A percentile compares a stretch with the other conserved stretches of the same genome.
These are phyloP conservation scores for Claviceps fusiformis DNA, from an alignment of 2,329 filamentous ascomycete species.

Conservation along the genomic window DNA sequence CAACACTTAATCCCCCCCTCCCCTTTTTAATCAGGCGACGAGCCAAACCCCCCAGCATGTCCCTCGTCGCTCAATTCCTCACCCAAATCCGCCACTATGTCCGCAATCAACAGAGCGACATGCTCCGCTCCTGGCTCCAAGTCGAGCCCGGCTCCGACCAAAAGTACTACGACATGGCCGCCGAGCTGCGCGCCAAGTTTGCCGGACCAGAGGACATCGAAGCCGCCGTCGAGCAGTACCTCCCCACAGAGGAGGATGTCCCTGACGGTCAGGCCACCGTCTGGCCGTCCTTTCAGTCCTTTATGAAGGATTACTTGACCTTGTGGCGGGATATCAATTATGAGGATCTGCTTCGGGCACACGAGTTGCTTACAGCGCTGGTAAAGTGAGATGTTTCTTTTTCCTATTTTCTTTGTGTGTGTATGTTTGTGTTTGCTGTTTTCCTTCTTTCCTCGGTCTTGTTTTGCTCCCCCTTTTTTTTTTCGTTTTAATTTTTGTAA, in stretches of 20 bases:
- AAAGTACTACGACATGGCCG: slow-evolving; percentile 53
- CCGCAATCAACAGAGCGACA: slow-evolving; percentile 46
- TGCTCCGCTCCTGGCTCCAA: slow-evolving; percentile 56
- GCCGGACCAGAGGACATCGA: slow-evolving; percentile 39
- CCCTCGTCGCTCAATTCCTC: slow-evolving; percentile 56
- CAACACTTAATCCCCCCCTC: background rate
- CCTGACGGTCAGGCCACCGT: slow-evolving; percentile 49
- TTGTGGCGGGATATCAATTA: slow-evolving; percentile 74
- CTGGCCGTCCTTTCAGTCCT: slow-evolving; percentile 66
- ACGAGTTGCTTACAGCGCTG: slow-evolving; percentile 59
- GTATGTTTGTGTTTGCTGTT: background rate
- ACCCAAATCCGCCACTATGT: slow-evolving; percentile 43
- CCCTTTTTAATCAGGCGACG: slow-evolving; percentile 3
- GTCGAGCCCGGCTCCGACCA: slow-evolving; percentile 59
- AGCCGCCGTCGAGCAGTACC: slow-evolving; percentile 45
- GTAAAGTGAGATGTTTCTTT: slow-evolving; percentile 48
- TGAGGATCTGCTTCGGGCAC: slow-evolving; percentile 59
- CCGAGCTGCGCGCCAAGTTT: slow-evolving; percentile 51
- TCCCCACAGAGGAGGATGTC: slow-evolving; percentile 52
- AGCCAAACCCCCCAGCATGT: slow-evolving; percentile 32
- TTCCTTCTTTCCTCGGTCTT: background rate
- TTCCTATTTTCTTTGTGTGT: background rate
- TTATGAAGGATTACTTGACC: slow-evolving; percentile 67
- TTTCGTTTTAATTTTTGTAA: background rate
- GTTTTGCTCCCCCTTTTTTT: background rate